Evolutionary conservation across 192 early-diverging fungal genomes (phyloP), one percentile per base, ranked within the genome.

Genomic region (Lobulomyces angularis): DNA sequence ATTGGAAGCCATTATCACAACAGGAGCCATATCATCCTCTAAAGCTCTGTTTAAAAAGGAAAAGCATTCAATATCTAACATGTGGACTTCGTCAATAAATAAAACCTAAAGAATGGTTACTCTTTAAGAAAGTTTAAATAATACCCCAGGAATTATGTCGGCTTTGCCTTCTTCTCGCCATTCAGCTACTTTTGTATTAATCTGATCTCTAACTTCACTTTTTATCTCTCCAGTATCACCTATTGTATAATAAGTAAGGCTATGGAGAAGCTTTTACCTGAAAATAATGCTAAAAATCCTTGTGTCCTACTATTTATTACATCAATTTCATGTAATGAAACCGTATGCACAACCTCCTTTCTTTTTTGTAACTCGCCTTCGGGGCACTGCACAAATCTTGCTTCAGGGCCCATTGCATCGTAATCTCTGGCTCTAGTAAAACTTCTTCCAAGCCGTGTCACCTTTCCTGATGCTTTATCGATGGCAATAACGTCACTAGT

Each of bases 31-130:
- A 27, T 82, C 78, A 51, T 91, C 89, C 62, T 98, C 95, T 4
- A 98, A 69, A 3, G 95, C 95, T 17, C 92, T 79, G 56, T 98
- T 98, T 37, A 98, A 55, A 75, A 86, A 98, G 14, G 95, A 96
- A 55, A 98, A 98, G 53, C 92, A 98, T 59, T 98, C 95, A 61
- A 98, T 96, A 37, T 98, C 95, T 26, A 98, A 86, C 84, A 96
- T 96, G 59, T 98, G 95, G 25, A 98, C 91, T 66, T 98, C 95
- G 55, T 98, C 95, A 48, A 98, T 89, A 57, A 98, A 98, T 37
- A 98, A 73, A 23, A 92, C 75, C 71, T 70, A 51, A 9, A 17
- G 22, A 38, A 52, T 45, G 19, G 43, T 23, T 25, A 35, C 5
- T 35, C 18, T 25, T 35, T 34, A 2, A 16, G 11, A 35, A 20